These are phyloP conservation scores for Nannochloris sp. DNA, from an alignment of 139 green algal species.

Conservation along the genomic window DNA sequence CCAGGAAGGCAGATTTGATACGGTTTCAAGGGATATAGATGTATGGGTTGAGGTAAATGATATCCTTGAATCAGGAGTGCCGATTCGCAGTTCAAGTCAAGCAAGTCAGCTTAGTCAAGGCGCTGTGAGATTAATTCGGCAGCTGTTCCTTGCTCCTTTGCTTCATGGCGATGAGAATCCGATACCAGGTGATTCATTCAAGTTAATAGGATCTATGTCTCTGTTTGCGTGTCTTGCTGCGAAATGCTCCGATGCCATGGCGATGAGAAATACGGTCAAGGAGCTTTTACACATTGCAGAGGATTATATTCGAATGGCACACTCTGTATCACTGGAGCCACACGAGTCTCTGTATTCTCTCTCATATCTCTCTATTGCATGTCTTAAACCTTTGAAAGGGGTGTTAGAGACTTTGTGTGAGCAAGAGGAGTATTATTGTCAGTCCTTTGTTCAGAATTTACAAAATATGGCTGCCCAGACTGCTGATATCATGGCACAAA, in stretches of 20 bases:
- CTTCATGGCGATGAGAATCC: too few relatives aligned
- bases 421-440: background rate
- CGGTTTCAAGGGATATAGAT: background rate
- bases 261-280: too few relatives aligned
- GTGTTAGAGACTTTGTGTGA: background rate
- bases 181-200: too few relatives aligned
- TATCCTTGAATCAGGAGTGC: background rate
- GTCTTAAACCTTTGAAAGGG: background rate
- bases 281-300: too few relatives aligned
- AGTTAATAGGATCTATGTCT: too few relatives aligned
- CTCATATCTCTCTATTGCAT: background rate
- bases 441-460: background rate
- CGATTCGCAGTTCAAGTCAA: background rate
- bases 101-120: too few relatives aligned
- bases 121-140: too few relatives aligned
- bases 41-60: background rate
- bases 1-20: background rate
- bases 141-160: too few relatives aligned
- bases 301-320: too few relatives aligned
- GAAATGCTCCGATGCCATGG: too few relatives aligned
- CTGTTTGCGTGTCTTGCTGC: too few relatives aligned
- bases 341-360: background rate
- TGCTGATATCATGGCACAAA: background rate
- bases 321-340: too few relatives aligned
- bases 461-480: background rate